Conservation (phyloP, 2,329 filamentous ascomycete species). For the Venturia nashicola region DNA sequence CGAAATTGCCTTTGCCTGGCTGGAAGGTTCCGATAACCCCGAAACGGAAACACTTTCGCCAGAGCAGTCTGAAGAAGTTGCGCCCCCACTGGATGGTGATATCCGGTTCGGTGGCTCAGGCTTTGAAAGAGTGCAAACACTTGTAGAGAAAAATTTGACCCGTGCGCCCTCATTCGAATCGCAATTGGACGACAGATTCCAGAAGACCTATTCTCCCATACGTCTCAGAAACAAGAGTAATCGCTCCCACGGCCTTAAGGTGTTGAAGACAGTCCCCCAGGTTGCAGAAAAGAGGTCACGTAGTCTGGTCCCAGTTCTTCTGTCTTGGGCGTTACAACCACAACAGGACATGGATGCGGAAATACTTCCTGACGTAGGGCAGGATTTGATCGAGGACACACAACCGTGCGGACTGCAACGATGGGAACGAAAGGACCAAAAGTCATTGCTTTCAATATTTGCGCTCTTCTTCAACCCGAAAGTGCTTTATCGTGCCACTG, state of each 20-base stretch:
- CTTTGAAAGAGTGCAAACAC: background rate
- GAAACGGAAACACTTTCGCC: background rate
- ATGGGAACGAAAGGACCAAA: constrained; percentile 72
- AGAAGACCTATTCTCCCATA: constrained; percentile 47
- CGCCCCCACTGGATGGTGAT: background rate
- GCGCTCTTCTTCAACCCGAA: constrained; percentile 76
- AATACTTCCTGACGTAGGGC: constrained; percentile 8
- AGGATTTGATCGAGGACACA: constrained; percentile 7
- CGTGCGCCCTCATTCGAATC: constrained; percentile 36
- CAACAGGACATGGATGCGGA: constrained; percentile 13
- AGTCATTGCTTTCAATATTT: constrained; percentile 70
- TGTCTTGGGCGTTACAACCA: constrained; percentile 54
- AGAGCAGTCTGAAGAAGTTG: background rate
- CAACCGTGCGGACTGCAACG: constrained; percentile 11
- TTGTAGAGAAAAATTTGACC: background rate
- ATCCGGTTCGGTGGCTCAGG: background rate
- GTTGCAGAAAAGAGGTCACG: constrained; percentile 81
- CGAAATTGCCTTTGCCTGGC: constrained; percentile 51
- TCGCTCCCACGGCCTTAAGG: constrained; percentile 65
- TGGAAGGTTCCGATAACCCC: constrained; percentile 25
- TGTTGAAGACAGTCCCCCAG: constrained; percentile 59
- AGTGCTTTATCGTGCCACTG: constrained; percentile 64
- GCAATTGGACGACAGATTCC: constrained; percentile 51
- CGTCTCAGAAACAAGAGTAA: constrained; percentile 43
- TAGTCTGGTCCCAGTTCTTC: constrained; percentile 70